phyloP scores from a whole-genome alignment of 1,284 basidiomycete genomes.

The Lentinus polychrous region DNA sequence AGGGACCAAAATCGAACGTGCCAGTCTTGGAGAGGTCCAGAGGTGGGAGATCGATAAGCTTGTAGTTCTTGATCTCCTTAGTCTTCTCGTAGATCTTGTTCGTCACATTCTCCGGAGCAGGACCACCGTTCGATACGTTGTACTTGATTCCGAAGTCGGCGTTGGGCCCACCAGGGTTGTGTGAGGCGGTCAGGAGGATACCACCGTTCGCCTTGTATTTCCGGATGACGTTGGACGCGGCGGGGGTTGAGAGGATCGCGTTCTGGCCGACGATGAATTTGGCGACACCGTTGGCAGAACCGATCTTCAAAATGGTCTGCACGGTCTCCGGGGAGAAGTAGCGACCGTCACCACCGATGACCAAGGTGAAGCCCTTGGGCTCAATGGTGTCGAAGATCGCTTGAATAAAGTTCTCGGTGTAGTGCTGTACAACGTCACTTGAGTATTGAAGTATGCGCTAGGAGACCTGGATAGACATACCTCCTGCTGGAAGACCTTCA shows the following conservation, averaged over 20 bases:
- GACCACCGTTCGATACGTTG: conserved; percentile 95
- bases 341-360: conserved; percentile 96
- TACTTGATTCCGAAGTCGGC: conserved; percentile 99
- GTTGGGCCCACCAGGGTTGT: conserved; percentile 97
- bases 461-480: conserved; percentile 32
- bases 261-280: conserved; percentile 90
- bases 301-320: conserved; percentile 87
- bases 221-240: conserved; percentile 93
- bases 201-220: conserved; percentile 95
- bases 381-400: conserved; percentile 90
- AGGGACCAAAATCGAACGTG: conserved; percentile 73
- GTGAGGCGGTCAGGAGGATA: conserved; percentile 95
- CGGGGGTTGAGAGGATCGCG: conserved; percentile 92
- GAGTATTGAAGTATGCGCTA: conserved; percentile 8
- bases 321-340: conserved; percentile 89
- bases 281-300: conserved; percentile 84
- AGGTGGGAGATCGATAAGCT: conserved; percentile 67
- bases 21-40: conserved; percentile 80
- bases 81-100: conserved; percentile 91
- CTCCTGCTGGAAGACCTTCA: conserved; percentile 90
- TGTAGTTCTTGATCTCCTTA: conserved; percentile 83
- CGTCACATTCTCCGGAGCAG: conserved; percentile 92
- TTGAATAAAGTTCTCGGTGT: conserved; percentile 99
- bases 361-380: conserved; percentile 79
- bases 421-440: conserved; percentile 53